Percentiles rank a stretch among this genome's conserved stretches.
These are phyloP conservation scores for Beauveria sp. DNA, from an alignment of 2,329 filamentous ascomycete species.

Conservation along the genomic window DNA sequence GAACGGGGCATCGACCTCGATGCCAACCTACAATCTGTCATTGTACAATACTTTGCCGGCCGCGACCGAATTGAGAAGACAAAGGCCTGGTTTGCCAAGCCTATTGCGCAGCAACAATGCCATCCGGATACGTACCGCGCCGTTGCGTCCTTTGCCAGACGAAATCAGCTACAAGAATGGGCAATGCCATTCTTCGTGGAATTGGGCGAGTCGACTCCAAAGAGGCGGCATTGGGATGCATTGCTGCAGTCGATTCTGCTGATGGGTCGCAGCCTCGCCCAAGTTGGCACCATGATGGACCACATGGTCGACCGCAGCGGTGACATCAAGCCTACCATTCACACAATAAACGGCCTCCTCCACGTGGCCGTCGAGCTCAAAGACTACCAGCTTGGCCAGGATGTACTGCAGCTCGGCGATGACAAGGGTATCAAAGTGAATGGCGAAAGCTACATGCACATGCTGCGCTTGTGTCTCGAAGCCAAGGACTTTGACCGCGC, in stretches of 20 bases:
- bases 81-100: conserved; percentile 59
- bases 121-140: conserved; percentile 20
- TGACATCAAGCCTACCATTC: conserved; percentile 50
- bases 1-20: conserved; percentile 37
- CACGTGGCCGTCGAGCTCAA: conserved; percentile 61
- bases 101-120: conserved; percentile 28
- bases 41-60: conserved; percentile 56
- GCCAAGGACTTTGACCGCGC: conserved; percentile 66
- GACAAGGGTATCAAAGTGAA: conserved; percentile 61
- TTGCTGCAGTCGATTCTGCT: conserved; percentile 66
- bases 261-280: conserved; percentile 55
- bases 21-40: conserved; percentile 38
- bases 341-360: conserved; percentile 71
- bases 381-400: conserved; percentile 64
- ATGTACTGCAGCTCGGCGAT: conserved; percentile 60
- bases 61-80: conserved; percentile 51
- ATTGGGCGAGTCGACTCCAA: conserved; percentile 37
- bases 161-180: conserved; percentile 54
- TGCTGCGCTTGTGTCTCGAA: conserved; percentile 69
- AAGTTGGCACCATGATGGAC: conserved; percentile 49
- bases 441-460: conserved; percentile 61
- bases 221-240: conserved; percentile 59
- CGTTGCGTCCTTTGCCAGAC: conserved; percentile 44
- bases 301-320: conserved; percentile 59
- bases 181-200: conserved; percentile 50